These are phyloP conservation scores for Pterulicium gracile DNA, from an alignment of 1,284 basidiomycete species.

Conservation along the genomic window DNA sequence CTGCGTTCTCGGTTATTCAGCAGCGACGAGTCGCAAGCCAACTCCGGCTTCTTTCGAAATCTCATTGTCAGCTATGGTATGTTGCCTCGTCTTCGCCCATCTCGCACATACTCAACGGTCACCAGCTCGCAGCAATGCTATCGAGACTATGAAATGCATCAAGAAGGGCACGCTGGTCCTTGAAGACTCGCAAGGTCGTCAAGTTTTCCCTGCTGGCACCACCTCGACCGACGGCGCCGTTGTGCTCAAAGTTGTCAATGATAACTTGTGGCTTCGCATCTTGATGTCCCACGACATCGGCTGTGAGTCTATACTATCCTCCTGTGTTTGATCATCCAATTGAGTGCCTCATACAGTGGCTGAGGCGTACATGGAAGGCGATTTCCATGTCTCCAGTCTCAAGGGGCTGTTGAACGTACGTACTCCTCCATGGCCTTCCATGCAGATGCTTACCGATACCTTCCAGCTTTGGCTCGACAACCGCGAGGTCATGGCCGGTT, in stretches of 20 bases:
- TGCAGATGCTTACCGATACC: slow-evolving; percentile 16
- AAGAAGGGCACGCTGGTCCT: not conserved
- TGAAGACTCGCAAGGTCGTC: not conserved
- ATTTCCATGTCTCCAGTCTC: slow-evolving; percentile 24
- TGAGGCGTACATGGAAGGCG: slow-evolving; percentile 28
- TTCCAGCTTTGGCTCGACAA: slow-evolving; percentile 34
- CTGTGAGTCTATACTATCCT: slow-evolving; percentile 4
- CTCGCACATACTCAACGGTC: not conserved
- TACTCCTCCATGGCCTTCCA: not conserved
- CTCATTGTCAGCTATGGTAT: not conserved
- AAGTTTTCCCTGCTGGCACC: not conserved
- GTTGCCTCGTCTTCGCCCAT: not conserved
- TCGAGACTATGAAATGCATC: not conserved
- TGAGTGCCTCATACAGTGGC: slow-evolving; percentile 7
- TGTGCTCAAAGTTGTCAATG: slow-evolving; percentile 3
- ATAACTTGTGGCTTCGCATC: slow-evolving; percentile 27
- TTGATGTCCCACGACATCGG: slow-evolving; percentile 8
- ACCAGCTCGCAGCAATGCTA: not conserved
- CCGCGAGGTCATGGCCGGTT: slow-evolving; percentile 19
- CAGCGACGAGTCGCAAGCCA: not conserved
- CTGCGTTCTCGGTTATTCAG: not conserved
- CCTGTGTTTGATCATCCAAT: not conserved
- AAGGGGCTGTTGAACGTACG: slow-evolving; percentile 26
- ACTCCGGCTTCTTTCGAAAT: not conserved
- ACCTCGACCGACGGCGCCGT: not conserved